These are phyloP conservation scores for Yamadazyma nakazawae DNA, from an alignment of 805 yeast genomes.

Conservation along the genomic window DNA sequence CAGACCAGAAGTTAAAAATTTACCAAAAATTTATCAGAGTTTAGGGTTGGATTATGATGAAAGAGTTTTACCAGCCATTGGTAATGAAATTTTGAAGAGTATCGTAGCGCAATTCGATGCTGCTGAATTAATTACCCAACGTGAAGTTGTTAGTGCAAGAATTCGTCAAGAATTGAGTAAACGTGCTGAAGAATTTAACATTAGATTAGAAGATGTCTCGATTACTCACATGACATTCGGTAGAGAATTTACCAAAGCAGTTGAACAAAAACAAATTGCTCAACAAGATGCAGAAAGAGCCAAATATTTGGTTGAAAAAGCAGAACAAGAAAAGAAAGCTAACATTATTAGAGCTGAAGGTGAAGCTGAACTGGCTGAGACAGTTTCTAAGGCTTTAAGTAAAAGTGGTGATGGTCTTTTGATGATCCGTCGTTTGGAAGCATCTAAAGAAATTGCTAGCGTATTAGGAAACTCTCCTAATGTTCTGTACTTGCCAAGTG, in stretches of 20 bases:
- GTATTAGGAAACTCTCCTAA: slow-evolving; percentile 82
- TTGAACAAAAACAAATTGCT: slow-evolving; percentile 97
- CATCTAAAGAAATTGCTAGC: slow-evolving; percentile 90
- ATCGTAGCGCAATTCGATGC: slow-evolving; percentile 95
- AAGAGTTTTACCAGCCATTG: slow-evolving; percentile 87
- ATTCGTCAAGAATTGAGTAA: slow-evolving; percentile 81
- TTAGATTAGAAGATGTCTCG: slow-evolving; percentile 92
- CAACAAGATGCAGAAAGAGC: slow-evolving; percentile 99
- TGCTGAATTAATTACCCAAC: slow-evolving; percentile 93
- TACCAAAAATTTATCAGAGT: slow-evolving; percentile 86
- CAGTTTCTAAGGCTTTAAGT: slow-evolving; percentile 84
- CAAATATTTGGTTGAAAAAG: slow-evolving; percentile 86
- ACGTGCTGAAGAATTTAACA: slow-evolving; percentile 86
- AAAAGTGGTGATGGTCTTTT: slow-evolving; percentile 96
- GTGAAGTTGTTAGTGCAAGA: slow-evolving; percentile 88
- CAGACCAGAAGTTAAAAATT: slow-evolving; percentile 81
- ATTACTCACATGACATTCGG: slow-evolving; percentile 98
- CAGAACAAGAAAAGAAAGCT: slow-evolving; percentile 97
- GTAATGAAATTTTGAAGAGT: slow-evolving; percentile 84
- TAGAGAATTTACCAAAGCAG: slow-evolving; percentile 94
- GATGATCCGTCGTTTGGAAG: slow-evolving; percentile 92
- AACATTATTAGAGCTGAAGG: slow-evolving; percentile 96
- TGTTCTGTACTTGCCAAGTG: slow-evolving; percentile 81
- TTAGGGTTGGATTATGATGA: slow-evolving; percentile 94
- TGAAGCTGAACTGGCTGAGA: slow-evolving; percentile 98